Base-by-base conservation (phyloP, 306 rosid genomes). In the Vigna nakashimae region DNA sequence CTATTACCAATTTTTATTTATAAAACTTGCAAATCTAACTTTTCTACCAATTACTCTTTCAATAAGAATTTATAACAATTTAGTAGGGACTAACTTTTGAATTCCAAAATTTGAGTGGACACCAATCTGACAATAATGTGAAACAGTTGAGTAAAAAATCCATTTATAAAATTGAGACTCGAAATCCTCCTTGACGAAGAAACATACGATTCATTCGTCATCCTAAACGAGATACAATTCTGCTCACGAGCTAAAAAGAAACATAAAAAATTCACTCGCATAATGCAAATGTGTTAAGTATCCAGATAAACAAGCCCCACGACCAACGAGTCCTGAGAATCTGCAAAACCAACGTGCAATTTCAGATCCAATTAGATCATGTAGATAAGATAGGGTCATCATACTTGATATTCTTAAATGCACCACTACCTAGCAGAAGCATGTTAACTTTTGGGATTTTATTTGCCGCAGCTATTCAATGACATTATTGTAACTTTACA, bases 301-400 rank as follows among this genome's bases (percentile, higher is more conserved):
- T 43, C 24, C 13, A 3, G 36, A 52, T 13, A 22, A 55, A 49
- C 26, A 4, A 26, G 63, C 53, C 45, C 17, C 75, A n/a, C 10
- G 7, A n/a, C 24, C 24, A 66, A 22, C 4, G 2, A n/a, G 12
- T 17, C 59, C 40, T 0, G 16, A 32, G 6, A 51, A 85, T 71
- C 84, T 82, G 89, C 84, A 86, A 51, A 59, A 68, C 38, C 43
- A 69, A 45, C 28, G 13, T 4, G 12, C n/a, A 26, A 48, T 20
- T 38, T 36, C 53, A 34, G 26, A 13, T 20, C 6, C 38, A 53
- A 51, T 49, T 28, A 11, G 50, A 43, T 20, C 5, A 65, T 15
- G 24, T 36, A 28, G 8, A 75, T 11, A 12, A 42, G 48, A 26
- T 8, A 51, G 16, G 18, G 18, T 15, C 11, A 66, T 36, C 30